phyloP scores from a whole-genome alignment of 352 stramenopile species.

The Globisporangium cederbergense region DNA sequence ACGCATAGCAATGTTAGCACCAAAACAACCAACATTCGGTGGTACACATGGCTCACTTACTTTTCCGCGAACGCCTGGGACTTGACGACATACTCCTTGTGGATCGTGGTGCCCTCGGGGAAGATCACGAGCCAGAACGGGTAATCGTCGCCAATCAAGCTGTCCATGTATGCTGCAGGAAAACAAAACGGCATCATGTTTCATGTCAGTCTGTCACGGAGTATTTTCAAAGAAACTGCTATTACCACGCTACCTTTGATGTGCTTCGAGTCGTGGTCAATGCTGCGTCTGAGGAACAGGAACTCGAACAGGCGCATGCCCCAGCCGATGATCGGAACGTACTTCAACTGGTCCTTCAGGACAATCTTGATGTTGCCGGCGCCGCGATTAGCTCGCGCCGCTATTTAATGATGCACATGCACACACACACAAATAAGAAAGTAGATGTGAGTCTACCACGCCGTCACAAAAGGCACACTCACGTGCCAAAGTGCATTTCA shows the following conservation, averaged over 20 bases:
- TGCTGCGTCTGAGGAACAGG: constrained; percentile 83
- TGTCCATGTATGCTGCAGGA: constrained; percentile 59
- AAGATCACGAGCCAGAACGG: constrained; percentile 90
- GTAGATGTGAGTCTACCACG: background rate
- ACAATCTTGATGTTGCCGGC: constrained; percentile 90
- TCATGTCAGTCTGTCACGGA: background rate
- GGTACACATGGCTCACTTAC: constrained; percentile 25
- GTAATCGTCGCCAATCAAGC: constrained; percentile 77
- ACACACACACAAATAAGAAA: background rate
- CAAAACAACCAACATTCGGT: background rate
- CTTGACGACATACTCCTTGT: constrained; percentile 85
- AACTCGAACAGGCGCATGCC: constrained; percentile 90
- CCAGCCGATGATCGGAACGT: constrained; percentile 87
- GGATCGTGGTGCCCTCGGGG: constrained; percentile 90
- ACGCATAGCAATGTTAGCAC: background rate
- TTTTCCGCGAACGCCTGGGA: constrained; percentile 88
- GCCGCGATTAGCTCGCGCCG: constrained; percentile 50
- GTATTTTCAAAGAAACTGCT: background rate
- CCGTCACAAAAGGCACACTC: background rate
- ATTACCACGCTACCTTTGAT: constrained; percentile 39
- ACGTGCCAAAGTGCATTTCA: background rate
- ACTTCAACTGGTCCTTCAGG: constrained; percentile 89
- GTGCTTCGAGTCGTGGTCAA: constrained; percentile 67
- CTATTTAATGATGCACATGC: constrained; percentile 17
- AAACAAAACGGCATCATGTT: background rate